Evolutionary conservation across 2,329 filamentous ascomycete species (phyloP), one percentile per base, ranked within the genome.

Genomic region (Arthrobotrys sphaeroides): DNA sequence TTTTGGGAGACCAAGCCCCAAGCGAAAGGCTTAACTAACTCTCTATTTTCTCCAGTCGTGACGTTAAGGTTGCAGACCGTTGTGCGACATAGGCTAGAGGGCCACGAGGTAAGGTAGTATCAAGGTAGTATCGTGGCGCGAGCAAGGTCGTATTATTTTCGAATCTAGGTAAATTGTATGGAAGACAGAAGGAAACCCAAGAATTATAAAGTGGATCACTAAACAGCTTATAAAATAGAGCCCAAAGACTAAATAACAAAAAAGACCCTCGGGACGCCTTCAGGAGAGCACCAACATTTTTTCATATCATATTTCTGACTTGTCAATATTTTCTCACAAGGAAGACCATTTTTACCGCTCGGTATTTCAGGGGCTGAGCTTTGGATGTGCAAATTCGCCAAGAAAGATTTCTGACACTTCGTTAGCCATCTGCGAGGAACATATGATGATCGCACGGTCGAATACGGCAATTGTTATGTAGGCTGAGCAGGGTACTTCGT

Each of bases 1-100:
- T 62, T 3, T n/a, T n/a, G 36, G 13, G 9, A 18, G 47, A 5
- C 26, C 13, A 18, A 18, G 3, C 26, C 26, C 10, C 3, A 51
- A 51, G 26, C 47, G 47, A 51, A 51, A 33, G n/a, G n/a, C n/a
- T 33, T 51, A 51, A 33, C n/a, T n/a, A n/a, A 26, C 47, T 33
- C 33, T 51, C 9, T 2, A 28, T 5, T n/a, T 2, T 28, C 24
- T n/a, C n/a, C n/a, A n/a, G n/a, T n/a, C 45, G 45, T 10, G 5
- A 16, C 22, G 45, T 6, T 49, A 49, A 49, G 22, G 22, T 49
- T 49, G 22, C 3, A 13, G 22, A 18, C 7, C 13, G 6, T 43
- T 43, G 40, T 43, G 10, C 20, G 43, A 47, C 43, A 13, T 22
- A 10, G 5, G 42, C 13, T n/a, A 22, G 43, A 26, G 18, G n/a